These are phyloP conservation scores for Termitomyces sp. DNA, from an alignment of 768 basidiomycete species.

Conservation along the genomic window DNA sequence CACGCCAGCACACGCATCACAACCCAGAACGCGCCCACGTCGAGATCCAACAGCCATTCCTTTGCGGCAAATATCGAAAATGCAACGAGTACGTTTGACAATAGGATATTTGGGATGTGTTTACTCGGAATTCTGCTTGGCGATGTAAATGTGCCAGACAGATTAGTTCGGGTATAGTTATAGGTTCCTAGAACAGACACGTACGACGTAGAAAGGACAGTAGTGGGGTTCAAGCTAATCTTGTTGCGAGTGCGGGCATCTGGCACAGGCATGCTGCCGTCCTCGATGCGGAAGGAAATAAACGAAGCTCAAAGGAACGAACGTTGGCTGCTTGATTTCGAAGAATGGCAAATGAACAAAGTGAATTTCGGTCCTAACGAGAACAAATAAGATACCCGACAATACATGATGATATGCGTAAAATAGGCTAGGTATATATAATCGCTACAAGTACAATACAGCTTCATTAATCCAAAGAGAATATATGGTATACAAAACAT, in stretches of 20 bases:
- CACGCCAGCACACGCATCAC: conserved; percentile 68
- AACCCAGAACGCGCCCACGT: conserved; percentile 74
- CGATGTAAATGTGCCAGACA: conserved; percentile 6
- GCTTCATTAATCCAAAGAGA: conserved; percentile 3
- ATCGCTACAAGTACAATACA: conserved; percentile 9
- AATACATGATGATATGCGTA: conserved; percentile 7
- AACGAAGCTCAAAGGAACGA: not conserved
- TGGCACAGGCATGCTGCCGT: conserved; percentile 49
- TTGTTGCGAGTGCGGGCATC: conserved; percentile 64
- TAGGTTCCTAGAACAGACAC: conserved; percentile 17
- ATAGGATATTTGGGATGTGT: conserved; percentile 48
- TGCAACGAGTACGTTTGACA: conserved; percentile 62
- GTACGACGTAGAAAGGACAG: conserved; percentile 50
- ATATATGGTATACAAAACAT: conserved; percentile 8
- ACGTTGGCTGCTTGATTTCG: not conserved
- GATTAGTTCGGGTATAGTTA: conserved; percentile 1
- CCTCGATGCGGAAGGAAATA: conserved; percentile 5
- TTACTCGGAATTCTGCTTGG: conserved; percentile 43
- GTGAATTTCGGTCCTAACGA: conserved; percentile 14
- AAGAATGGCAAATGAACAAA: not conserved
- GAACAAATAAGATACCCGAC: conserved; percentile 24
- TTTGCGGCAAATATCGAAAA: conserved; percentile 58
- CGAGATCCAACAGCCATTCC: conserved; percentile 59
- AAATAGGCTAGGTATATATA: conserved; percentile 13
- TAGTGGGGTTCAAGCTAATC: conserved; percentile 54